phyloP scores from a whole-genome alignment of 139 green algal genomes.

The Desmodesmus armatus region DNA sequence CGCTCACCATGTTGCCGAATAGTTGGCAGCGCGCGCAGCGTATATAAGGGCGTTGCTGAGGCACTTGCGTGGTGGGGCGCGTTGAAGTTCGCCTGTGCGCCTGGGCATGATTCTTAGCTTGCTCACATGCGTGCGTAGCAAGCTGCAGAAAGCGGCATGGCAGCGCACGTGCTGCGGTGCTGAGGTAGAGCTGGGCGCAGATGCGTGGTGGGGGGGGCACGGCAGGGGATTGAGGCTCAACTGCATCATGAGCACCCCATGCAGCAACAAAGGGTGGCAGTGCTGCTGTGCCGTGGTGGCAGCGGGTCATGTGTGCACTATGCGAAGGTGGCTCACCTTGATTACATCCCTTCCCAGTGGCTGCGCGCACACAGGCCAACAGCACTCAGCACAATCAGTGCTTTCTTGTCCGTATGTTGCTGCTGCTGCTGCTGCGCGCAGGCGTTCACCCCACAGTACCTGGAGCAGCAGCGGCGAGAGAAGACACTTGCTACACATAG shows the following conservation, averaged over 20 bases:
- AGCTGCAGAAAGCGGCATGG: too few species aligned
- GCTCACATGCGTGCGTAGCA: too few species aligned
- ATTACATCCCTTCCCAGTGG: too few species aligned
- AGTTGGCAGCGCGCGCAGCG: too few species aligned
- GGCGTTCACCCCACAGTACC: constrained; percentile 41
- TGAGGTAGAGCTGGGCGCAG: neutral
- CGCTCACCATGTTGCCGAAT: too few species aligned
- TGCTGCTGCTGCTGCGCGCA: constrained; percentile 6
- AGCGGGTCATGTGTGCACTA: neutral
- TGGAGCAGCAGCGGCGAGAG: neutral
- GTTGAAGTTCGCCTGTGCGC: too few species aligned
- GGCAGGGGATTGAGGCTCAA: neutral
- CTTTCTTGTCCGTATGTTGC: neutral
- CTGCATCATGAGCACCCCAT: neutral
- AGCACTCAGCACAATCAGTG: constrained; percentile 8
- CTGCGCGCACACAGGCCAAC: too few species aligned
- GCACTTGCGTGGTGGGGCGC: too few species aligned
- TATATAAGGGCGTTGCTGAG: too few species aligned
- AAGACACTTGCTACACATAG: neutral
- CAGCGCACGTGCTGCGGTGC: too few species aligned
- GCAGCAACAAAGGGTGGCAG: neutral
- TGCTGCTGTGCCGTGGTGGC: neutral
- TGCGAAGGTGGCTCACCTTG: neutral
- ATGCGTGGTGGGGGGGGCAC: neutral
- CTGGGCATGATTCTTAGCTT: too few species aligned